Evolutionary conservation across 2,329 filamentous ascomycete genomes (phyloP).

Genomic region (Aspergillus bombycis): DNA sequence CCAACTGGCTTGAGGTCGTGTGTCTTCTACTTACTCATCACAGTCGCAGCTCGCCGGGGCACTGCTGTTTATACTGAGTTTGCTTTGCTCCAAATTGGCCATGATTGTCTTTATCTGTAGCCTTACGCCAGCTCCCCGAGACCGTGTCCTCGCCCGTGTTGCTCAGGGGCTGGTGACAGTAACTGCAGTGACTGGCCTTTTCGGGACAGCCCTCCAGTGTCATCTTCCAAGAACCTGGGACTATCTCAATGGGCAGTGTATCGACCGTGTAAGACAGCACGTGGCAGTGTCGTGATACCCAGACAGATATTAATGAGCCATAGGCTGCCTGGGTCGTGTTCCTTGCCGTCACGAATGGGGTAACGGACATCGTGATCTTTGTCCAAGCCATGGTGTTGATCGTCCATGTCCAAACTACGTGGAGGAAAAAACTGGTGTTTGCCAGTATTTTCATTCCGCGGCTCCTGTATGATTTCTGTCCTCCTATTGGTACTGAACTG

Average conservation of each 20-base stretch:
- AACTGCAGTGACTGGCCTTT: slow-evolving; percentile 17
- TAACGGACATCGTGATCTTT: slow-evolving; percentile 26
- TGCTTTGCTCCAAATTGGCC: slow-evolving; percentile 26
- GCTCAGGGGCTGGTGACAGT: slow-evolving; percentile 17
- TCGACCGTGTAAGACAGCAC: slow-evolving; percentile 16
- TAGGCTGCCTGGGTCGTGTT: slow-evolving; percentile 23
- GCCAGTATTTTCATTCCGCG: slow-evolving; percentile 26
- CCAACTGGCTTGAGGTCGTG: not conserved
- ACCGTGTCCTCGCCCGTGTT: slow-evolving; percentile 18
- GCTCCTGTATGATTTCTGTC: slow-evolving; percentile 19
- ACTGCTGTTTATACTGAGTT: slow-evolving; percentile 23
- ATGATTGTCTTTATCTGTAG: slow-evolving; percentile 23
- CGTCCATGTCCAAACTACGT: slow-evolving; percentile 22
- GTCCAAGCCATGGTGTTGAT: slow-evolving; percentile 26
- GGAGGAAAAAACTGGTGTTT: slow-evolving; percentile 22
- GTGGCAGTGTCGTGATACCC: not conserved
- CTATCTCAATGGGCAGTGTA: slow-evolving; percentile 22
- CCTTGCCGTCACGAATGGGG: slow-evolving; percentile 21
- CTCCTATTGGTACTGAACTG: not conserved
- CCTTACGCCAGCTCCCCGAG: slow-evolving; percentile 22
- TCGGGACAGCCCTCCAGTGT: slow-evolving; percentile 26
- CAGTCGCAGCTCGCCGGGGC: slow-evolving; percentile 24
- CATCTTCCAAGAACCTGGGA: slow-evolving; percentile 22
- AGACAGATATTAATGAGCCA: not conserved
- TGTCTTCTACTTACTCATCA: not conserved